Base-by-base conservation (phyloP, 257 asterid genomes). In the Salvia splendens region DNA sequence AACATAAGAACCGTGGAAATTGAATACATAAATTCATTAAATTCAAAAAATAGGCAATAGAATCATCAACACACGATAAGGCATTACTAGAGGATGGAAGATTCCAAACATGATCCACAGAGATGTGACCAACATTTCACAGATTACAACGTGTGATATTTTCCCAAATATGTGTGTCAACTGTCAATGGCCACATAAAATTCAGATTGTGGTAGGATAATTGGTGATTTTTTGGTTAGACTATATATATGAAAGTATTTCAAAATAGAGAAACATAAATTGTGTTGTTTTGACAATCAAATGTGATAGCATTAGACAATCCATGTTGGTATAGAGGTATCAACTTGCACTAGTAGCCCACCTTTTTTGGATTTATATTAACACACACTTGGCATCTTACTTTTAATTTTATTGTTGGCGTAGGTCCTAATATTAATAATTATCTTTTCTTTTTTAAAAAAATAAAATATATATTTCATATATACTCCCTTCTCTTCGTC, bases 301-400 rank as follows among this genome's bases (percentile, higher is more conserved):
- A 17, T 6, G 40, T 56, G 38, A 24, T 24, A 20, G 43, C 24
- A 45, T 68, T 55, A 15, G 47, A 68, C 46, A 68, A 14, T 45
- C 36, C 51, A 69, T 69, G 61, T 69, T 69, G 28, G 52, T 58
- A 2, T 8, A 38, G 30, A 58, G 60, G 67, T 32, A 12, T 36
- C 60, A 69, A 67, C 42, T 67, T 41, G 55, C 64, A 58, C 3
- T 46, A 43, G 65, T 67, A 42, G 55, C 46, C 46, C 73, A 42
- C 30, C 36, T 9, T 45, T 43, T 32, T 68, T 20, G 35, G 11
- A 32, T 43, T 56, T 12, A 68, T 45, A 32, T 6, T 7, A 56
- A 32, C 9, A 45, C 67, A 58, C 74, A 54, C 41, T 68, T 69
- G 51, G 41, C 67, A 69, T 48, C 32, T 58, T 17, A 41, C 15